Evolutionary conservation across 1,284 basidiomycete genomes (phyloP).

Genomic region (Melanopsichium pennsylvanicum): DNA sequence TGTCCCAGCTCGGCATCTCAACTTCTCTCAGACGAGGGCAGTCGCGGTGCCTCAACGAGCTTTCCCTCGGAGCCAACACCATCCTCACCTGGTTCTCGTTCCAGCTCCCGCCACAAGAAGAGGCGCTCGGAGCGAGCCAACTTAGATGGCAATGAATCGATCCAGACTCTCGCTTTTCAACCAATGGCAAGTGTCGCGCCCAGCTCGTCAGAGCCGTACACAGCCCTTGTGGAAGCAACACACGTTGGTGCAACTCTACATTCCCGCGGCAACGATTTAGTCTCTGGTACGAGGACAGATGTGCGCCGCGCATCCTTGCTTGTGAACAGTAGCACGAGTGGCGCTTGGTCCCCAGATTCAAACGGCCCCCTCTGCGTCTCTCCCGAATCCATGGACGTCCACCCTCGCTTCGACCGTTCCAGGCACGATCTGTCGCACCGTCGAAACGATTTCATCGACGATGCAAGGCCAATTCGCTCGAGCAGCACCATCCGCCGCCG

Average conservation of each 20-base stretch:
- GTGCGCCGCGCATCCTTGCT: constrained; percentile 23
- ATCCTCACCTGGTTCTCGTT: neutral
- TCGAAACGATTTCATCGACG: constrained; percentile 3
- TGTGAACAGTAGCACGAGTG: constrained; percentile 32
- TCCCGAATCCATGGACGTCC: constrained; percentile 7
- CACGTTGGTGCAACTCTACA: neutral
- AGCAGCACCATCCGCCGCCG: constrained; percentile 13
- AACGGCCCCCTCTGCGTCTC: constrained; percentile 5
- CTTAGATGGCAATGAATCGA: too few relatives aligned
- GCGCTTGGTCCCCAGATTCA: neutral
- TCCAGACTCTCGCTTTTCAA: too few relatives aligned
- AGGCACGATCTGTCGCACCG: constrained; percentile 1
- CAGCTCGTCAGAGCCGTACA: too few relatives aligned
- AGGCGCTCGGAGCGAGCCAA: constrained; percentile 6
- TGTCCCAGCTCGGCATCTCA: neutral
- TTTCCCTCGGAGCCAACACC: neutral
- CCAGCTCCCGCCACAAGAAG: constrained; percentile 18
- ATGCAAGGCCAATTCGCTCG: constrained; percentile 10
- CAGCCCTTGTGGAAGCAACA: neutral
- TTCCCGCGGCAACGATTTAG: neutral
- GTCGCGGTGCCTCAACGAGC: neutral
- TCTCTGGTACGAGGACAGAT: neutral
- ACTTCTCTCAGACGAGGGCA: neutral
- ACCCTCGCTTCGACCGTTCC: neutral
- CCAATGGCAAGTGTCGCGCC: too few relatives aligned